Conservation (phyloP, 2,329 filamentous ascomycete species). For the Capronia epimyces region DNA sequence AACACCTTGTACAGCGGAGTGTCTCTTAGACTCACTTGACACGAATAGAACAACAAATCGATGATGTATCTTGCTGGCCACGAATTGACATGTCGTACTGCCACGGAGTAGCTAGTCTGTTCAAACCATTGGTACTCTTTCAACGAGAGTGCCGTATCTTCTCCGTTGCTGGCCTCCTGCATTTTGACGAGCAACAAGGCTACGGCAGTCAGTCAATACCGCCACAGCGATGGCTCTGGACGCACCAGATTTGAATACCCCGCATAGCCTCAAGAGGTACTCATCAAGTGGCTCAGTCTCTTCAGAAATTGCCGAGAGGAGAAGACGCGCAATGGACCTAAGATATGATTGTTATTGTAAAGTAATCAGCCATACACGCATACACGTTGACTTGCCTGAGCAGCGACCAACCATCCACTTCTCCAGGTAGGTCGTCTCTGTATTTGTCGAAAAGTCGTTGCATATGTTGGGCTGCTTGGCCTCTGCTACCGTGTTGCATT, state of each 20-base stretch:
- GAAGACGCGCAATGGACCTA: slow-evolving; percentile 43
- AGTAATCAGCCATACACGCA: neutral
- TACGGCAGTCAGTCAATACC: slow-evolving; percentile 1
- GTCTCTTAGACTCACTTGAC: neutral
- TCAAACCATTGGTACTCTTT: slow-evolving; percentile 26
- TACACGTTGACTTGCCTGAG: slow-evolving; percentile 35
- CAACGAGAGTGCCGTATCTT: neutral
- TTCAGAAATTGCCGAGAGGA: slow-evolving; percentile 41
- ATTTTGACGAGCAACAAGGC: slow-evolving; percentile 7
- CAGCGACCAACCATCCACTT: slow-evolving; percentile 58
- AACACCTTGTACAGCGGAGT: neutral
- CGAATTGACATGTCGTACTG: slow-evolving; percentile 12
- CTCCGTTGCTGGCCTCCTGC: neutral
- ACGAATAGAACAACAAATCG: slow-evolving; percentile 25
- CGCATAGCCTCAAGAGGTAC: slow-evolving; percentile 20
- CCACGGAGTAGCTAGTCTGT: slow-evolving; percentile 17
- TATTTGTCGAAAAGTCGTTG: slow-evolving; percentile 56
- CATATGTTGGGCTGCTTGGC: slow-evolving; percentile 55
- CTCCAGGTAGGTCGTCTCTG: slow-evolving; percentile 44
- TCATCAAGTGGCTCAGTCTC: slow-evolving; percentile 26
- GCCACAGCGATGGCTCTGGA: neutral
- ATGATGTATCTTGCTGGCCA: slow-evolving; percentile 24
- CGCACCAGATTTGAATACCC: slow-evolving; percentile 20
- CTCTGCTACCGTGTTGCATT: slow-evolving; percentile 58
- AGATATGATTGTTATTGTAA: slow-evolving; percentile 21